phyloP scores from a whole-genome alignment of 345 rosid genomes.

The Salix viminalis region DNA sequence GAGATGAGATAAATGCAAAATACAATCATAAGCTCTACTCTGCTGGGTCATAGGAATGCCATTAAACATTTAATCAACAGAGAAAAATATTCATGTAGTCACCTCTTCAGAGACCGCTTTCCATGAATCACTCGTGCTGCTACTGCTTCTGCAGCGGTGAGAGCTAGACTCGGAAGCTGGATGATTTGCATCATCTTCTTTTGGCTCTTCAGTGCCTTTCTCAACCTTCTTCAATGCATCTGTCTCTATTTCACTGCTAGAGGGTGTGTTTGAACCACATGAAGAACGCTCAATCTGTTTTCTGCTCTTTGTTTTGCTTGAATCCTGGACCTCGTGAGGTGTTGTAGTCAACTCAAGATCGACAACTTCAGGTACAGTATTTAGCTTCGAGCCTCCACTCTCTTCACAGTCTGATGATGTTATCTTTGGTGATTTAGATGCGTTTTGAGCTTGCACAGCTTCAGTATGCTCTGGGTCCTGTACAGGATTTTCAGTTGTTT shows the following conservation, averaged over 20 bases:
- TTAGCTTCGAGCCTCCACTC: constrained; percentile 42
- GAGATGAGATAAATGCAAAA: not conserved
- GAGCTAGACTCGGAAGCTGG: constrained; percentile 38
- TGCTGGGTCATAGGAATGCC: not conserved
- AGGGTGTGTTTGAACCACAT: constrained; percentile 82
- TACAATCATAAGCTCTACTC: not conserved
- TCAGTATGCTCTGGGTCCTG: constrained; percentile 44
- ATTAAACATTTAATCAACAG: not conserved
- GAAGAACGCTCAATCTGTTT: constrained; percentile 90
- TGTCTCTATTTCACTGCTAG: constrained; percentile 79
- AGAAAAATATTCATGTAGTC: not conserved
- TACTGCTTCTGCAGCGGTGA: constrained; percentile 58
- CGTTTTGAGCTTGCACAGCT: constrained; percentile 51
- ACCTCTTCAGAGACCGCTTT: constrained; percentile 90
- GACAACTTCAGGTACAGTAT: constrained; percentile 28
- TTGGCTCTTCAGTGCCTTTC: constrained; percentile 40
- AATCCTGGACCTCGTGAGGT: constrained; percentile 49
- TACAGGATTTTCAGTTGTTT: constrained; percentile 33
- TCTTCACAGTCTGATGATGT: constrained; percentile 56
- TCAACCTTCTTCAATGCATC: constrained; percentile 59
- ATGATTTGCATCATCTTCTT: constrained; percentile 52
- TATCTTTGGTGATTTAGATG: constrained; percentile 43
- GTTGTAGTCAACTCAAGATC: constrained; percentile 36
- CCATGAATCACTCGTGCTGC: constrained; percentile 62
- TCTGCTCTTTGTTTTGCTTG: constrained; percentile 46